Evolutionary conservation across 352 stramenopile species (phyloP).

Genomic region (Pythium grandisporangium): DNA sequence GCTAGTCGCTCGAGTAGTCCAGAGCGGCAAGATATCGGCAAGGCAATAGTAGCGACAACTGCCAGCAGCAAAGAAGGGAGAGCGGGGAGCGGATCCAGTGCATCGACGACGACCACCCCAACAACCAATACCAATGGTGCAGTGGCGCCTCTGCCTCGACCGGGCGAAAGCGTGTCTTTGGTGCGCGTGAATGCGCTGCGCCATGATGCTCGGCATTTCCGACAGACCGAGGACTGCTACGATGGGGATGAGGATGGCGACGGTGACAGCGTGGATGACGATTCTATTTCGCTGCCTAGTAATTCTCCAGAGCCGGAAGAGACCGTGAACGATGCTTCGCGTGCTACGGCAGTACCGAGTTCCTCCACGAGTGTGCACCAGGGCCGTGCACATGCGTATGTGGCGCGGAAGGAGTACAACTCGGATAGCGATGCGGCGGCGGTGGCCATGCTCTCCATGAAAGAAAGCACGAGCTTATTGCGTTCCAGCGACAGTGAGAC

Average conservation of each 20-base stretch:
- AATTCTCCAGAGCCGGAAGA: neutral
- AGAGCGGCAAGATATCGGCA: too few relatives aligned
- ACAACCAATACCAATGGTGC: conserved; percentile 5
- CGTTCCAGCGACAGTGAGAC: conserved; percentile 16
- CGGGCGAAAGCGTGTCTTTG: conserved; percentile 54
- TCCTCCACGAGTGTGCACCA: too few relatives aligned
- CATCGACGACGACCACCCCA: neutral
- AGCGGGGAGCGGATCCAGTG: neutral
- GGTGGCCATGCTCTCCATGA: conserved; percentile 78
- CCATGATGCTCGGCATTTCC: conserved; percentile 59
- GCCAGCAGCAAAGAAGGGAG: neutral
- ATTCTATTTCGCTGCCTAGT: conserved; percentile 1
- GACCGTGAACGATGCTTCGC: conserved; percentile 6
- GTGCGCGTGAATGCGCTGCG: conserved; percentile 65
- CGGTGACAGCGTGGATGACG: conserved; percentile 14
- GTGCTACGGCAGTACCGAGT: conserved; percentile 14
- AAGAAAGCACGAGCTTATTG: conserved; percentile 19
- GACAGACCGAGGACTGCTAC: conserved; percentile 52
- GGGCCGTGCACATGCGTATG: conserved; percentile 7
- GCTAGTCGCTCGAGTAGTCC: too few relatives aligned
- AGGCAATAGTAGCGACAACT: too few relatives aligned
- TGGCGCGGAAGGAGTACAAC: conserved; percentile 27
- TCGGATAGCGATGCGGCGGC: conserved; percentile 72
- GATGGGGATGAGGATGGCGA: conserved; percentile 22
- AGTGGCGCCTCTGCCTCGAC: conserved; percentile 29